Evolutionary conservation across 2,329 filamentous ascomycete species (phyloP), one percentile per base, ranked within the genome.

Genomic region (Colletotrichum coccodes): DNA sequence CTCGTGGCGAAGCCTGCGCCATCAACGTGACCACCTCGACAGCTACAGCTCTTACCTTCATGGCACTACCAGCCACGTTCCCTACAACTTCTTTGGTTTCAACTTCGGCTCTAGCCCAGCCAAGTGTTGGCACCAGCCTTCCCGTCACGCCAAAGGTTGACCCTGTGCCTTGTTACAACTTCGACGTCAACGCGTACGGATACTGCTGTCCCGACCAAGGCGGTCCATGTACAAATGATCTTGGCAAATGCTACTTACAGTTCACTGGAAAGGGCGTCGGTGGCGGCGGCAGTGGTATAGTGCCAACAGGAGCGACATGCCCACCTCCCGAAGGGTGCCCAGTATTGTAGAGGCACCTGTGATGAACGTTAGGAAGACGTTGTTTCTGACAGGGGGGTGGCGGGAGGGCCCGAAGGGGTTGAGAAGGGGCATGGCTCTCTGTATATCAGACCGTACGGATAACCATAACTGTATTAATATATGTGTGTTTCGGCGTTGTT

Each of bases 161-260:
- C 26, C 46, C 46, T 1, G 14, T 60, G 8, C 44, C 58, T n/a
- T 60, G 58, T 26, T 60, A 60, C 12, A 60, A 60, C 44, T 60
- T 60, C 2, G 30, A 60, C 23, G 8, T 40, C 0, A 40, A 52
- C 2, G 46, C 34, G 0, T 52, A 60, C 4, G 58, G 58, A 9
- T 60, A 42, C 12, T 60, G 46, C 44, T 62, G 59, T 4, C 36
- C 59, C 1, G 34, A n/a, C 0, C 36, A 11, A 0, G 23, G 23
- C 3, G 34, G 12, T 1, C n/a, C 26, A 3, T 62, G 59, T 6
- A n/a, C 8, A 16, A 11, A 36, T 0, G 16, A 16, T 18, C 1
- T 54, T 3, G 59, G 59, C 1, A 54, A 50, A 2, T 62, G 59
- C n/a, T 62, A 34, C 18, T 53, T 49, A 11, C 23, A 21, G 2